Percentiles rank a stretch among this genome's conserved stretches.
Evolutionary conservation across 2,329 filamentous ascomycete species (phyloP).

Genomic region (Beauveria sp.): DNA sequence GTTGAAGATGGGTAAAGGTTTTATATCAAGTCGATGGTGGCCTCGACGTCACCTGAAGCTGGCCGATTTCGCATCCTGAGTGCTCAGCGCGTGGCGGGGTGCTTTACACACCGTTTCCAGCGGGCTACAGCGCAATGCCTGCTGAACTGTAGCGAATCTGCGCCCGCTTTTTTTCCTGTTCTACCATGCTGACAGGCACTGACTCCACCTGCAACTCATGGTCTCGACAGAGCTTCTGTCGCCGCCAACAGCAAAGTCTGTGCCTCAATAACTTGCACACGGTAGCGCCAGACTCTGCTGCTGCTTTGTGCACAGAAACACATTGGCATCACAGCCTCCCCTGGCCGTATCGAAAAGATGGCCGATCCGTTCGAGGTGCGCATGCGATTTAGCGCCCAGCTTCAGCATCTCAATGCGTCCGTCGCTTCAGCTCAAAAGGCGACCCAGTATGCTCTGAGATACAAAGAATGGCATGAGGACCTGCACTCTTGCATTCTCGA

Average conservation of each 20-base stretch:
- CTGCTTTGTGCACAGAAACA: background rate
- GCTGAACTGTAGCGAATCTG: background rate
- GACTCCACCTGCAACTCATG: background rate
- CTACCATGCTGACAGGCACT: background rate
- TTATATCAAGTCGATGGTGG: slow-evolving; percentile 1
- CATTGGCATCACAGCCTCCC: background rate
- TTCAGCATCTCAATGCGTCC: slow-evolving; percentile 86
- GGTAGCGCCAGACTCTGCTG: background rate
- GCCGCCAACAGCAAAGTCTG: background rate
- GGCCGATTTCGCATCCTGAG: slow-evolving; percentile 1
- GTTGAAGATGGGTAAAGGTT: slow-evolving; percentile 8
- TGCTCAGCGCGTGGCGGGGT: background rate
- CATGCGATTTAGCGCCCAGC: slow-evolving; percentile 87
- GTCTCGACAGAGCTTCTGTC: background rate
- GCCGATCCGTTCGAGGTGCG: slow-evolving; percentile 94
- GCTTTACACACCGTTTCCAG: background rate
- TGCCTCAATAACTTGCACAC: background rate
- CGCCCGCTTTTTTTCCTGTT: slow-evolving; percentile 1
- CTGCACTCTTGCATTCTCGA: slow-evolving; percentile 95
- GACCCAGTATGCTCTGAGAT: slow-evolving; percentile 88
- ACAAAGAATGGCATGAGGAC: slow-evolving; percentile 93
- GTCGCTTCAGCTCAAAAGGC: slow-evolving; percentile 86
- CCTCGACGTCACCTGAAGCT: slow-evolving; percentile 1
- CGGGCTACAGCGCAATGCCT: background rate
- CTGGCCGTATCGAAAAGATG: slow-evolving; percentile 30